These are phyloP conservation scores for Astragalus membranaceus DNA, from an alignment of 306 rosid species.

Conservation along the genomic window DNA sequence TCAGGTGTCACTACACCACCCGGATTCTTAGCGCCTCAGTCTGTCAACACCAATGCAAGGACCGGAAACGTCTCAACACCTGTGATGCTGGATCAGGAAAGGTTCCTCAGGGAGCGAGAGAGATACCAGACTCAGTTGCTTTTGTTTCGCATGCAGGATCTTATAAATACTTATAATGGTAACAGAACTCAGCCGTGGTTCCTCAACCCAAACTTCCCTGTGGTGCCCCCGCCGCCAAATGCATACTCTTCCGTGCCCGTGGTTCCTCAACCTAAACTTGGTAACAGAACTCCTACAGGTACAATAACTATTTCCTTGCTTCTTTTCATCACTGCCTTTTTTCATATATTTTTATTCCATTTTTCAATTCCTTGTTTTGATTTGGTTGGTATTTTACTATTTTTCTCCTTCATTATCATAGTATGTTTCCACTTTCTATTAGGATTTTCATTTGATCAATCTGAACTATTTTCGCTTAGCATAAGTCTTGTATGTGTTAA, in stretches of 20 bases:
- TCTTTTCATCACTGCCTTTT: background rate
- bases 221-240: background rate
- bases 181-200: background rate
- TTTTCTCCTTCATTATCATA: too few relatives aligned
- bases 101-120: slow-evolving; percentile 51
- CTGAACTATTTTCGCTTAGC: too few relatives aligned
- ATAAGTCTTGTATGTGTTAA: too few relatives aligned
- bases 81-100: slow-evolving; percentile 56
- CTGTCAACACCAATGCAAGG: too few relatives aligned
- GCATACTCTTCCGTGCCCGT: background rate
- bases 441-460: too few relatives aligned
- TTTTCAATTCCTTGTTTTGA: too few relatives aligned
- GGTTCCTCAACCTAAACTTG: slow-evolving; percentile 24
- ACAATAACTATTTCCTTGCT: background rate
- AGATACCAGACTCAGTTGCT: slow-evolving; percentile 50
- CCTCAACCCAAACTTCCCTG: background rate
- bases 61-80: too few relatives aligned
- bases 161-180: slow-evolving; percentile 30
- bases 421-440: too few relatives aligned
- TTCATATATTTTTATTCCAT: too few relatives aligned
- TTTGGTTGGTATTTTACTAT: too few relatives aligned
- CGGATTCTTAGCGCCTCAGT: too few relatives aligned
- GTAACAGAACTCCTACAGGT: slow-evolving; percentile 30
- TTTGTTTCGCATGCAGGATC: slow-evolving; percentile 54
- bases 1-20: too few relatives aligned